A percentile compares a stretch with the other conserved stretches of the same genome.
Evolutionary conservation across 1,284 basidiomycete genomes (phyloP).

Genomic region (Microbotryum silenes-acaulis): DNA sequence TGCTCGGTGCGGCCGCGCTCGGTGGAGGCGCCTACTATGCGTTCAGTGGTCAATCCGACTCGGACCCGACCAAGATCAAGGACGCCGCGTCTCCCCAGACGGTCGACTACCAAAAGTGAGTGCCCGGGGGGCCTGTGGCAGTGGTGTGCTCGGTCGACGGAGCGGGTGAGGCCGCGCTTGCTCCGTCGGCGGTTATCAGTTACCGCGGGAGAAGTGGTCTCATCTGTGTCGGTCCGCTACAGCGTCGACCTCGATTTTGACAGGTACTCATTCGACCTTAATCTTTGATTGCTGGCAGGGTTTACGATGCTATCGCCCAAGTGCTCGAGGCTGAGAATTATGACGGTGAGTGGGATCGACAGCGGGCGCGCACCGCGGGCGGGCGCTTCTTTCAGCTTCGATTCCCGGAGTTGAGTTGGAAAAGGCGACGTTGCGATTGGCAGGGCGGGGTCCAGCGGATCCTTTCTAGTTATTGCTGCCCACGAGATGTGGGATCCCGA

Average conservation of each 20-base stretch:
- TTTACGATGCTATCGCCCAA: constrained; percentile 78
- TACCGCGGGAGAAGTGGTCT: neutral
- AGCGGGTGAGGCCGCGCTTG: neutral
- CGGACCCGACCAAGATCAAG: constrained; percentile 26
- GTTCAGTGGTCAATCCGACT: constrained; percentile 9
- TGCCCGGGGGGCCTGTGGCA: too few relatives aligned
- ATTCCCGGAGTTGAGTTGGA: too few relatives aligned
- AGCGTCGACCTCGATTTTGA: neutral
- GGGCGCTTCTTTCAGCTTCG: too few relatives aligned
- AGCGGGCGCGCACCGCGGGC: neutral
- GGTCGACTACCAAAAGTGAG: constrained; percentile 32
- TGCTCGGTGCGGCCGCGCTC: constrained; percentile 24
- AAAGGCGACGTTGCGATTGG: too few relatives aligned
- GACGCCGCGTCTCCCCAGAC: constrained; percentile 24
- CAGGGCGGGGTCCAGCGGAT: too few relatives aligned
- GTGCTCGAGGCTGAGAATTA: constrained; percentile 59
- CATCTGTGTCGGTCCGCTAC: too few relatives aligned
- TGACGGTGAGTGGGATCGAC: constrained; percentile 55
- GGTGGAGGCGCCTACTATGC: constrained; percentile 26
- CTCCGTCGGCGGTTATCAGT: neutral
- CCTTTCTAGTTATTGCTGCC: too few relatives aligned
- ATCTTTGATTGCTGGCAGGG: constrained; percentile 57
- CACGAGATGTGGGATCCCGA: too few relatives aligned
- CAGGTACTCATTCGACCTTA: neutral
- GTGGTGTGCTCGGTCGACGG: neutral